A percentile compares a stretch with the other conserved stretches of the same genome.
Conservation (phyloP, 352 stramenopile species). For the Globisporangium camurandrum region DNA sequence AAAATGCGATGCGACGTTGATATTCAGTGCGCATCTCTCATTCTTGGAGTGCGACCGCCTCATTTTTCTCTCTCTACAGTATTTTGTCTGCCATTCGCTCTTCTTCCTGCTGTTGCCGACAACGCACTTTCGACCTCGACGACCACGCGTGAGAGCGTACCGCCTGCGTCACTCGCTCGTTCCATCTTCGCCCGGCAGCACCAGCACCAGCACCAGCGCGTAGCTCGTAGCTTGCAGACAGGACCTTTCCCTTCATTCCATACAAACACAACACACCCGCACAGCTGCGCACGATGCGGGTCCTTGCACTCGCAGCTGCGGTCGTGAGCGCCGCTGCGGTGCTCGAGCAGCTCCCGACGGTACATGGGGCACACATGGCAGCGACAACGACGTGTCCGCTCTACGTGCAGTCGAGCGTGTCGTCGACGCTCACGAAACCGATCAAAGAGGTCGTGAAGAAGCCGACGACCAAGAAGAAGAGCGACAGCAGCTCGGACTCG, state of each 20-base stretch:
- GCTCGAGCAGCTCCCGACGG: constrained; percentile 12
- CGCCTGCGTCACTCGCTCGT: too few species aligned
- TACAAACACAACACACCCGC: background rate
- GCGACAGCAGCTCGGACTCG: constrained; percentile 18
- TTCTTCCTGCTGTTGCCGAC: too few species aligned
- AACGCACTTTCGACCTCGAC: too few species aligned
- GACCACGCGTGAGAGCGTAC: too few species aligned
- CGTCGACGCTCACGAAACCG: constrained; percentile 54
- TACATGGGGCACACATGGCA: constrained; percentile 11
- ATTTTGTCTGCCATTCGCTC: too few species aligned
- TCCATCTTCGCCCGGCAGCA: too few species aligned
- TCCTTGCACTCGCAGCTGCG: constrained; percentile 19
- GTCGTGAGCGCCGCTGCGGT: constrained; percentile 11
- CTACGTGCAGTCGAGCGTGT: constrained; percentile 42
- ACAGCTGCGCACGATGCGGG: constrained; percentile 3
- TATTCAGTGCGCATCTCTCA: too few species aligned
- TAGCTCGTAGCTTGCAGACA: too few species aligned
- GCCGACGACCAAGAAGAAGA: constrained; percentile 12
- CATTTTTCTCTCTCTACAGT: too few species aligned
- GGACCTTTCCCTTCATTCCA: background rate
- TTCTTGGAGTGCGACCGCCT: too few species aligned
- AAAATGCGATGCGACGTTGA: too few species aligned
- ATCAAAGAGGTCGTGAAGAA: constrained; percentile 33
- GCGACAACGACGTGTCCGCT: constrained; percentile 47
- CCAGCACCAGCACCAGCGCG: too few species aligned